A percentile compares a stretch with the other conserved stretches of the same genome.
These are phyloP conservation scores for Monosporascus sp. DNA, from an alignment of 2,329 filamentous ascomycete genomes.

Conservation along the genomic window DNA sequence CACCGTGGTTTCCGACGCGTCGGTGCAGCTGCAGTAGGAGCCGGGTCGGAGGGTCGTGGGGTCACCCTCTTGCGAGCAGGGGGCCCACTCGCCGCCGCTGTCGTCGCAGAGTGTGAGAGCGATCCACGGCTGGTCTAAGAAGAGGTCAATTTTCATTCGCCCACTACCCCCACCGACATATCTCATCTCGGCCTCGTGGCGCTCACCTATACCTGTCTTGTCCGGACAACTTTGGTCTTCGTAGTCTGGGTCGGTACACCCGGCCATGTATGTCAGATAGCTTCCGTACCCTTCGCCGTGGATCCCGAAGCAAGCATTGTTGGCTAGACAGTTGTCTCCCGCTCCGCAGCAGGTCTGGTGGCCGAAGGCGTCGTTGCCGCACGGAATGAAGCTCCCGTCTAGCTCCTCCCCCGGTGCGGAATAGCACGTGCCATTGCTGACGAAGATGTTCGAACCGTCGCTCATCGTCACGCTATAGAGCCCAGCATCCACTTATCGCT, in stretches of 20 bases:
- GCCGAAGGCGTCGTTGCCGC: slow-evolving; percentile 12
- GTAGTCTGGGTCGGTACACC: slow-evolving; percentile 10
- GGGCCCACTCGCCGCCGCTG: slow-evolving; percentile 7
- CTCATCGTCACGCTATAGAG: not conserved
- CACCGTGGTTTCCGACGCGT: slow-evolving; percentile 10
- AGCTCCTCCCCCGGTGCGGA: slow-evolving; percentile 5
- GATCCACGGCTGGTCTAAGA: slow-evolving; percentile 9
- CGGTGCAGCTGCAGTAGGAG: slow-evolving; percentile 15
- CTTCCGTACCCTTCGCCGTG: slow-evolving; percentile 8
- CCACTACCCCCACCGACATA: too few relatives aligned
- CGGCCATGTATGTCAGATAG: slow-evolving; percentile 11
- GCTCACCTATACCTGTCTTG: slow-evolving; percentile 8
- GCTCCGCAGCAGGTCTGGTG: slow-evolving; percentile 10
- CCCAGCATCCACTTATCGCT: too few relatives aligned
- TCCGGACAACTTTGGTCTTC: slow-evolving; percentile 6
- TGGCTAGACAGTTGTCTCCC: slow-evolving; percentile 11
- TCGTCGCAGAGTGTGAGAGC: slow-evolving; percentile 10
- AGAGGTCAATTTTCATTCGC: not conserved
- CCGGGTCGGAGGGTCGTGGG: slow-evolving; percentile 14
- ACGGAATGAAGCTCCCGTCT: slow-evolving; percentile 11
- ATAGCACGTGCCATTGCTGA: slow-evolving; percentile 14
- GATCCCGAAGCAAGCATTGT: slow-evolving; percentile 9
- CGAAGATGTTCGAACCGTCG: slow-evolving; percentile 3
- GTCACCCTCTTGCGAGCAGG: slow-evolving; percentile 14
- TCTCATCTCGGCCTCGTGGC: too few relatives aligned